Conservation (phyloP, 1,284 basidiomycete genomes). For the Malassezia obtusa region DNA sequence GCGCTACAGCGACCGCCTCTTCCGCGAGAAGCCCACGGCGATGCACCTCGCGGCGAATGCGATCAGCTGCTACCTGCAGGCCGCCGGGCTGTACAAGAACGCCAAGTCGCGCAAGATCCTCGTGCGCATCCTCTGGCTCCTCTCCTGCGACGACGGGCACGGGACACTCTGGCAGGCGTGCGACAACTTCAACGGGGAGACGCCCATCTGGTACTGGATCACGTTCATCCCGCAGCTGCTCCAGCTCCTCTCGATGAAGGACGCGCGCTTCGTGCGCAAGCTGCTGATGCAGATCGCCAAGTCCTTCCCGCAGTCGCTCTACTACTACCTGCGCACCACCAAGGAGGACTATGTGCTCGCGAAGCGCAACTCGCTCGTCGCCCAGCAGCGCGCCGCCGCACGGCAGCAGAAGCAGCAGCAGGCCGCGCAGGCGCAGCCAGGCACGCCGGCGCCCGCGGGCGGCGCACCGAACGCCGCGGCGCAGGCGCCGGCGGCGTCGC, state of each 20-base stretch:
- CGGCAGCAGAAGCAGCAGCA: conserved; percentile 49
- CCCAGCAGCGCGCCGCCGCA: conserved; percentile 41
- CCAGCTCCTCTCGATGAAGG: conserved; percentile 75
- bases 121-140: conserved; percentile 86
- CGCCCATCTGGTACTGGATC: conserved; percentile 98
- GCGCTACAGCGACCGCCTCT: conserved; percentile 81
- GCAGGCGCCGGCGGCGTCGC: too few relatives aligned
- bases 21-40: conserved; percentile 55
- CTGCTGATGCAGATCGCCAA: conserved; percentile 84
- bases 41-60: conserved; percentile 66
- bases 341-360: conserved; percentile 62
- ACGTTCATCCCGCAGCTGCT: conserved; percentile 94
- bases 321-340: conserved; percentile 85
- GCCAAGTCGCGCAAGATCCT: conserved; percentile 85
- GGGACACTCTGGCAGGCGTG: conserved; percentile 76
- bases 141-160: conserved; percentile 76
- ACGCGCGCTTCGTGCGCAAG: conserved; percentile 83
- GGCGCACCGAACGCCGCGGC: neutral
- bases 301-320: conserved; percentile 86
- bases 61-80: conserved; percentile 94
- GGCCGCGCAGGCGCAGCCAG: neutral
- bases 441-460: too few relatives aligned
- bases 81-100: conserved; percentile 88
- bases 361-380: conserved; percentile 50
- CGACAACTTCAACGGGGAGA: conserved; percentile 91